Evolutionary conservation across 2,329 filamentous ascomycete species (phyloP).

Genomic region (Didymella pomorum): DNA sequence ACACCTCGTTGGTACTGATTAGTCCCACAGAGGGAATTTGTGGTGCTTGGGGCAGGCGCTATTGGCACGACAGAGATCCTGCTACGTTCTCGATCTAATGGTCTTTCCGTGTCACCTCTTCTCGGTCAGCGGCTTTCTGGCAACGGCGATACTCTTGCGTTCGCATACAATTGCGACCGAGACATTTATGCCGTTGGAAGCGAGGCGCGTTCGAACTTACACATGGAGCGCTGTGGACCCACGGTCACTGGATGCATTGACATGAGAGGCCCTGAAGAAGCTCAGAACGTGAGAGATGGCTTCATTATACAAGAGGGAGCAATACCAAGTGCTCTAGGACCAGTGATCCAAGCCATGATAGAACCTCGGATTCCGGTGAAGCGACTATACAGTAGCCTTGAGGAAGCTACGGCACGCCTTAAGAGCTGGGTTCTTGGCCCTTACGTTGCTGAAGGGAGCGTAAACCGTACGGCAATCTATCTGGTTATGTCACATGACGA

Average conservation of each 20-base stretch:
- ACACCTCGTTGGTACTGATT: neutral
- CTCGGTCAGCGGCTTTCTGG: constrained; percentile 62
- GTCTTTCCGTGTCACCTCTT: constrained; percentile 64
- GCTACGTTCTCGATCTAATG: constrained; percentile 52
- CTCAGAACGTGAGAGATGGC: constrained; percentile 62
- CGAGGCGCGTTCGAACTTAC: neutral
- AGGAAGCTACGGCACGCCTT: neutral
- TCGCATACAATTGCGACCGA: constrained; percentile 69
- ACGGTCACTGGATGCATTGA: constrained; percentile 3
- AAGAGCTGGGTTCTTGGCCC: constrained; percentile 60
- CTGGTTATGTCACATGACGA: constrained; percentile 73
- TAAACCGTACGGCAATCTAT: constrained; percentile 69
- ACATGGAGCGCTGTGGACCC: neutral
- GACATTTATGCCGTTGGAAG: constrained; percentile 57
- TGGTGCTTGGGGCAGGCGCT: constrained; percentile 71
- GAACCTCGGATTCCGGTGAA: neutral
- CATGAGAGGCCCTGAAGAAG: constrained; percentile 56
- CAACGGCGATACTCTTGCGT: constrained; percentile 71
- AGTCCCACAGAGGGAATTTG: constrained; percentile 59
- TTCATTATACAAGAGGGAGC: constrained; percentile 71
- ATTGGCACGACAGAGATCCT: constrained; percentile 70
- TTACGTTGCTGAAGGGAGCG: constrained; percentile 63
- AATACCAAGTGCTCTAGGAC: constrained; percentile 65
- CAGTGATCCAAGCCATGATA: constrained; percentile 63
- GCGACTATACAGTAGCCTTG: neutral